These are phyloP conservation scores for Microglena sp. DNA, from an alignment of 139 green algal genomes.

Conservation along the genomic window DNA sequence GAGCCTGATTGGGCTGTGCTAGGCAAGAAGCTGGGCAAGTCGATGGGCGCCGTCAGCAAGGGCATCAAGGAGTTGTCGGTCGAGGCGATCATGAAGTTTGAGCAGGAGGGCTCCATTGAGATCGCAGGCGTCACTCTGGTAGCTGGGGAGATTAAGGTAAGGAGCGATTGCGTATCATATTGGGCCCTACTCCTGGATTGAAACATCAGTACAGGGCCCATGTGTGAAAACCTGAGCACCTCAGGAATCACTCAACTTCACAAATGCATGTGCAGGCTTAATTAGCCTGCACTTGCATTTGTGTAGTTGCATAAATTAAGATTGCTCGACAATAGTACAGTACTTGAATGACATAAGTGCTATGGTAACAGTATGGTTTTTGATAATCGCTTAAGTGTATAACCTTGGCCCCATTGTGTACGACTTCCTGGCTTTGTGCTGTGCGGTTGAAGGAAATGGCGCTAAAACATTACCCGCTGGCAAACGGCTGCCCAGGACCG, in stretches of 20 bases:
- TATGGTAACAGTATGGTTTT: too few species aligned
- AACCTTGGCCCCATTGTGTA: too few species aligned
- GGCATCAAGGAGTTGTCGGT: conserved; percentile 47
- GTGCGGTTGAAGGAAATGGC: too few species aligned
- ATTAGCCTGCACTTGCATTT: too few species aligned
- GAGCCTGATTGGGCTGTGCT: conserved; percentile 73
- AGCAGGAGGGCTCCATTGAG: conserved; percentile 40
- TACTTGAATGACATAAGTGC: too few species aligned
- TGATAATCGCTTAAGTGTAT: too few species aligned
- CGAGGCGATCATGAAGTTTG: conserved; percentile 54
- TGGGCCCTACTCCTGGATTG: neutral
- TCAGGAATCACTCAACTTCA: neutral
- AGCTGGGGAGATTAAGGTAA: conserved; percentile 69
- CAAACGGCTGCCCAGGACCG: too few species aligned
- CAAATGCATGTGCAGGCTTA: neutral
- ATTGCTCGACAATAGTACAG: too few species aligned
- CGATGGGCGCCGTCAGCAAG: conserved; percentile 63
- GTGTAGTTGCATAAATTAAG: too few species aligned
- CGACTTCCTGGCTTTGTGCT: too few species aligned
- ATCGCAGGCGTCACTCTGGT: conserved; percentile 62
- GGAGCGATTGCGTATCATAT: neutral
- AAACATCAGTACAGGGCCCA: neutral
- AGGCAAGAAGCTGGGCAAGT: conserved; percentile 64
- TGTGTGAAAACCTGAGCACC: neutral
- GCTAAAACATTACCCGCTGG: too few species aligned